Percentiles rank a stretch among this genome's conserved stretches.
These are phyloP conservation scores for Agrocybe praecox DNA, from an alignment of 768 basidiomycete genomes.

Conservation along the genomic window DNA sequence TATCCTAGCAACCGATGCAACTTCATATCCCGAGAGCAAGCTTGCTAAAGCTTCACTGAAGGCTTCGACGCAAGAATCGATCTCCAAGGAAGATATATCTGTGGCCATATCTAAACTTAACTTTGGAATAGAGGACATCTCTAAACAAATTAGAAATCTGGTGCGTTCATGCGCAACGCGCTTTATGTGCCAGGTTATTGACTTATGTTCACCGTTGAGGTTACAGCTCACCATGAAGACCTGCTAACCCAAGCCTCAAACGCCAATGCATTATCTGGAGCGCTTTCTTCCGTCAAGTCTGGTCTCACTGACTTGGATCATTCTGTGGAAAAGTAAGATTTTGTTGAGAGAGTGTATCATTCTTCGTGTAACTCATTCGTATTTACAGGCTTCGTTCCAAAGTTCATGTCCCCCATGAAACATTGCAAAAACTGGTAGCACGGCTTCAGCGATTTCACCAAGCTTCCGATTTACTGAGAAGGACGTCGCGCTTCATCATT, in stretches of 20 bases:
- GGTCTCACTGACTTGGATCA: conserved; percentile 75
- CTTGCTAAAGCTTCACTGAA: conserved; percentile 29
- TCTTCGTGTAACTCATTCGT: conserved; percentile 13
- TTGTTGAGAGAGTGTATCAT: neutral
- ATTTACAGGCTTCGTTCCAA: conserved; percentile 73
- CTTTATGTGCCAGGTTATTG: conserved; percentile 5
- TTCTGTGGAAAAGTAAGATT: conserved; percentile 74
- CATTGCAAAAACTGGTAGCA: conserved; percentile 68
- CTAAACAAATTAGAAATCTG: conserved; percentile 84
- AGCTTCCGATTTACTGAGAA: conserved; percentile 81
- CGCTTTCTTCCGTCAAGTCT: conserved; percentile 64
- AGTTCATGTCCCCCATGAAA: conserved; percentile 82
- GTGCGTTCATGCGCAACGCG: conserved; percentile 47
- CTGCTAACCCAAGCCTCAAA: conserved; percentile 82
- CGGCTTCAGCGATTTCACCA: conserved; percentile 80
- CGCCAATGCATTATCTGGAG: conserved; percentile 69
- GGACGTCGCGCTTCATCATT: conserved; percentile 83
- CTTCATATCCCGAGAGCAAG: conserved; percentile 52
- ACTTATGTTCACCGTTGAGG: conserved; percentile 44
- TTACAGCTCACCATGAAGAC: conserved; percentile 81
- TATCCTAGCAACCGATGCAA: conserved; percentile 74
- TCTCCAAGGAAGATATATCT: conserved; percentile 83
- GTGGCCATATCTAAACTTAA: conserved; percentile 87
- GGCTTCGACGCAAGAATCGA: conserved; percentile 46
- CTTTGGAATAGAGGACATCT: conserved; percentile 88